Evolutionary conservation across 202 grass and related monocot species (phyloP).

Genomic region (Panicum hallii): DNA sequence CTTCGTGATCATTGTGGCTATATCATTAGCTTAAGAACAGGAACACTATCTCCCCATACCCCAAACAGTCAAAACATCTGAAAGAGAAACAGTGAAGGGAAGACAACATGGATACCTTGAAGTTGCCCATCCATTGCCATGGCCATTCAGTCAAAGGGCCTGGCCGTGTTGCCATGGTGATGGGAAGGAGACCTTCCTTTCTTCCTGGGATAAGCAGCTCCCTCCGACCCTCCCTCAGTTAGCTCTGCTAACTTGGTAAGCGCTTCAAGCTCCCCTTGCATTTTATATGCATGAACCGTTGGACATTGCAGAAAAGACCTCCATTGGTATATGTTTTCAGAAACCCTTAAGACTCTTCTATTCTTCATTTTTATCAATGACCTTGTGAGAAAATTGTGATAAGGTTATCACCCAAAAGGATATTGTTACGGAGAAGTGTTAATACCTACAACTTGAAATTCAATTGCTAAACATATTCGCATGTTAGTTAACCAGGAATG

Average conservation of each 20-base stretch:
- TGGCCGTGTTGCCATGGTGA: slow-evolving; percentile 65
- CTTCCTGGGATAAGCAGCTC: slow-evolving; percentile 20
- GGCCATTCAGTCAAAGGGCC: slow-evolving; percentile 73
- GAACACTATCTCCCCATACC: background rate
- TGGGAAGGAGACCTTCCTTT: background rate
- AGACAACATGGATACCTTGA: slow-evolving; percentile 52
- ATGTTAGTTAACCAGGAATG: background rate
- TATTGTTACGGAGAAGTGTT: background rate
- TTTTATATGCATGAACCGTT: slow-evolving; percentile 44
- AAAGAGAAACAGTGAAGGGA: background rate
- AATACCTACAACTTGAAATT: background rate
- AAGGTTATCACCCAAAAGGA: background rate
- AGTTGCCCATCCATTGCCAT: slow-evolving; percentile 72
- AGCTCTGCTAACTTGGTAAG: slow-evolving; percentile 26
- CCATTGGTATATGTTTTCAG: background rate
- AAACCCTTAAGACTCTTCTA: background rate
- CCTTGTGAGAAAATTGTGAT: background rate
- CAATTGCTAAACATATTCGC: background rate
- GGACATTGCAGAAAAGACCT: slow-evolving; percentile 34
- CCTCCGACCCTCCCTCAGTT: slow-evolving; percentile 1
- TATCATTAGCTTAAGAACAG: slow-evolving; percentile 25
- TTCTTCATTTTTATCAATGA: background rate
- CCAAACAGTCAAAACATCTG: background rate
- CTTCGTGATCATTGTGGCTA: slow-evolving; percentile 8
- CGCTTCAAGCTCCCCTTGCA: background rate